phyloP scores from a whole-genome alignment of 2,329 filamentous ascomycete species.

The Mollisiaceae sp. region DNA sequence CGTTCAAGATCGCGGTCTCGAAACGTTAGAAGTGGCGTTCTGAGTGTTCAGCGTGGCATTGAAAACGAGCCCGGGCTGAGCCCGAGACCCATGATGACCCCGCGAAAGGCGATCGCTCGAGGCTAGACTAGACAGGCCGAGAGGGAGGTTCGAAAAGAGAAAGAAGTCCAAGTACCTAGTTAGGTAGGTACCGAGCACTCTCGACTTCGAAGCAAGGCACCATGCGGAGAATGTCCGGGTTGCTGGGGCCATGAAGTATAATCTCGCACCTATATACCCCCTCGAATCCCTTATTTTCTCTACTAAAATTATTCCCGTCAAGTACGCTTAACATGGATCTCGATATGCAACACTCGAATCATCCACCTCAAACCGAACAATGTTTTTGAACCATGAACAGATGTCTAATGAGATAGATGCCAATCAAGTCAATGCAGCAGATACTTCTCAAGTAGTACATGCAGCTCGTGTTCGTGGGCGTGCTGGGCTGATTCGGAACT shows the following conservation, averaged over 20 bases:
- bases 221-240: no score
- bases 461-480: background rate
- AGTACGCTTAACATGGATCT: background rate
- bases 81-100: background rate
- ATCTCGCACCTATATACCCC: background rate
- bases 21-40: background rate
- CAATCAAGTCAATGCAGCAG: background rate
- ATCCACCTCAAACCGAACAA: constrained; percentile 7
- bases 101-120: background rate
- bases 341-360: background rate
- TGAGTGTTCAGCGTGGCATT: constrained; percentile 13
- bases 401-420: background rate
- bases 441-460: background rate
- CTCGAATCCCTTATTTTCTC: background rate
- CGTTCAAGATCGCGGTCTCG: constrained; percentile 8
- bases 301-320: background rate
- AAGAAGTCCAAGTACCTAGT: no score
- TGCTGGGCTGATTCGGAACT: background rate
- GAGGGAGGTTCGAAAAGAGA: no score
- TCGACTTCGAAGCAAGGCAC: no score
- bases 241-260: no score
- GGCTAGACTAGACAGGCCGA: background rate
- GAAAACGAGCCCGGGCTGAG: background rate
- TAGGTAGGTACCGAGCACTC: no score
- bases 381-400: background rate